These are phyloP conservation scores for Elongisporangium prolatum DNA, from an alignment of 352 stramenopile genomes.

Conservation along the genomic window DNA sequence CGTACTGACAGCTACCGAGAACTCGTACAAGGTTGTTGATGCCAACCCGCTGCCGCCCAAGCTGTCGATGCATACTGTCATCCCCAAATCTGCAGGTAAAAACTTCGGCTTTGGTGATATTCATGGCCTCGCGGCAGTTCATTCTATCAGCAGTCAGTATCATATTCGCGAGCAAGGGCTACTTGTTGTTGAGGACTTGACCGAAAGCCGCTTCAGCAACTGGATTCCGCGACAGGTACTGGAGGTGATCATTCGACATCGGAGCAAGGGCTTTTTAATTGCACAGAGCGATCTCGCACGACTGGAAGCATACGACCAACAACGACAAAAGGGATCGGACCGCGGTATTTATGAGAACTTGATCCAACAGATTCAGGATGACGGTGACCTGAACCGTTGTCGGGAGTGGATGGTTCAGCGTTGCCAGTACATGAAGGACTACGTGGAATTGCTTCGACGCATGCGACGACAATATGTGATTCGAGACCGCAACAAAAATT, in stretches of 20 bases:
- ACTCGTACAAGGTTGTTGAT: constrained; percentile 73
- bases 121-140: constrained; percentile 40
- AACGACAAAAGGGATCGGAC: constrained; percentile 75
- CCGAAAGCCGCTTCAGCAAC: constrained; percentile 81
- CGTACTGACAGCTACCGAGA: constrained; percentile 49
- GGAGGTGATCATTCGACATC: constrained; percentile 73
- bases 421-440: constrained; percentile 60
- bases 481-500: constrained; percentile 70
- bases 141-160: constrained; percentile 82
- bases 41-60: constrained; percentile 52
- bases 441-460: constrained; percentile 58
- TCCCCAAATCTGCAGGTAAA: constrained; percentile 55
- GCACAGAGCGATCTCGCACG: constrained; percentile 72
- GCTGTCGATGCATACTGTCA: constrained; percentile 74
- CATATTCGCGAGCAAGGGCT: constrained; percentile 80
- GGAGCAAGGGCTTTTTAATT: constrained; percentile 69
- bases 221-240: constrained; percentile 78
- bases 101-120: constrained; percentile 64
- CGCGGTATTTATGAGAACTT: constrained; percentile 86
- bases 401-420: constrained; percentile 83
- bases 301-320: constrained; percentile 69
- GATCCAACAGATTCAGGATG: constrained; percentile 86
- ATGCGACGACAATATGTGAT: constrained; percentile 61
- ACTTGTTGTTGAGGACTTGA: constrained; percentile 79
- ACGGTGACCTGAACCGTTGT: constrained; percentile 77